These are phyloP conservation scores for Fusarium sp. DNA, from an alignment of 2,329 filamentous ascomycete genomes.

Conservation along the genomic window DNA sequence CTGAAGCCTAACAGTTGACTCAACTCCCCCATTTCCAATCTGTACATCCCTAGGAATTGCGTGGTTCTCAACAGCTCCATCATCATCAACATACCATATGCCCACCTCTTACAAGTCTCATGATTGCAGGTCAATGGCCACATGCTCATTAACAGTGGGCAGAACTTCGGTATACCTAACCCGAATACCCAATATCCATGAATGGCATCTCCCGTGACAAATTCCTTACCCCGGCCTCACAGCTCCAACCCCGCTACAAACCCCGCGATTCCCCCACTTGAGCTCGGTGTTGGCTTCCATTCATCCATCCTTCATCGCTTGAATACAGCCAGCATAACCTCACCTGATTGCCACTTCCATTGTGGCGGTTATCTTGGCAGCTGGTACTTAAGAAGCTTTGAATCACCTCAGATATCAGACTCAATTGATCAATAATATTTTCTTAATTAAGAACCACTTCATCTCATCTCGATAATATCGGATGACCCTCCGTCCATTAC, in stretches of 20 bases:
- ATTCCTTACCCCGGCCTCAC: conserved; percentile 16
- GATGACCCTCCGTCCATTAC: conserved; percentile 12
- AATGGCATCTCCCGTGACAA: conserved; percentile 4
- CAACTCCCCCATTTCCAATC: neutral
- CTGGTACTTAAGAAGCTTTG: conserved; percentile 2
- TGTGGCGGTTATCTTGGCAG: neutral
- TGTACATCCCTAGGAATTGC: neutral
- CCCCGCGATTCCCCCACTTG: conserved; percentile 29
- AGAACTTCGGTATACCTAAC: neutral
- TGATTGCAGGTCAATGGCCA: conserved; percentile 10
- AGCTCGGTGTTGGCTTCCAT: neutral
- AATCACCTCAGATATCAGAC: neutral
- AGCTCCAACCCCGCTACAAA: conserved; percentile 16
- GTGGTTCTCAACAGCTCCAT: conserved; percentile 2
- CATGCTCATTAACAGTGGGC: conserved; percentile 3
- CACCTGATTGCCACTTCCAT: conserved; percentile 1
- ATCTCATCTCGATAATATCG: neutral
- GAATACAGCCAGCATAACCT: conserved; percentile 4
- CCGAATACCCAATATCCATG: conserved; percentile 2
- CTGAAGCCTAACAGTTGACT: neutral
- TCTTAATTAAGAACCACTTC: neutral
- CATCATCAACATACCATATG: neutral
- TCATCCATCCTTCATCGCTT: conserved; percentile 6
- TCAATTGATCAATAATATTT: neutral
- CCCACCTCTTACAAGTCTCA: neutral